These are phyloP conservation scores for Kokia cookei DNA, from an alignment of 441 rosid genomes.

Conservation along the genomic window DNA sequence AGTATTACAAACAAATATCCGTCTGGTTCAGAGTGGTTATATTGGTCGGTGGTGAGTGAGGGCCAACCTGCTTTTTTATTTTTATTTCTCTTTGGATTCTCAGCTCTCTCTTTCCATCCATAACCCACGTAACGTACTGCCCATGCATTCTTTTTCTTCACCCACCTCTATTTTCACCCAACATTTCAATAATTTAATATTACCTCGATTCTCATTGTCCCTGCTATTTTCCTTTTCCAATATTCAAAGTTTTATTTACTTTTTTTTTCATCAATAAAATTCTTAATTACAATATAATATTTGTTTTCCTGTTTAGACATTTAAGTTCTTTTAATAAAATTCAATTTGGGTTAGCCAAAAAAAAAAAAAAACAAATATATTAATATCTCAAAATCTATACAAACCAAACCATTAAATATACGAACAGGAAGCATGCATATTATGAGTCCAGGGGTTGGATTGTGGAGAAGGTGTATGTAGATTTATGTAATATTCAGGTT, in stretches of 20 bases:
- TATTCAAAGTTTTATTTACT: no score
- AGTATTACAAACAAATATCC: slow-evolving; percentile 37
- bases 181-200: no score
- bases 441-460: background rate
- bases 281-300: no score
- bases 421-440: background rate
- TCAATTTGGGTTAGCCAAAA: no score
- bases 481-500: background rate
- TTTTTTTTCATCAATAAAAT: no score
- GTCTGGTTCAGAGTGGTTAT: slow-evolving; percentile 47
- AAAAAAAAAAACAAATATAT: background rate
- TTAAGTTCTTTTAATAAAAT: no score
- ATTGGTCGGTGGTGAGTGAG: slow-evolving; percentile 42
- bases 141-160: background rate
- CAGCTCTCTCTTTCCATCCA: slow-evolving; percentile 4
- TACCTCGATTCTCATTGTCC: background rate
- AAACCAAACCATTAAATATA: background rate
- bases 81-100: slow-evolving; percentile 5
- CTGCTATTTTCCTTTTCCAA: no score
- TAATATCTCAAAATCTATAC: background rate
- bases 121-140: slow-evolving; percentile 13
- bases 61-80: slow-evolving; percentile 10
- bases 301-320: no score
- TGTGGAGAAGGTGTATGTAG: background rate
- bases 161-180: no score